A percentile compares a stretch with the other conserved stretches of the same genome.
Evolutionary conservation across 352 stramenopile species (phyloP).

Genomic region (Lagenidium giganteum): DNA sequence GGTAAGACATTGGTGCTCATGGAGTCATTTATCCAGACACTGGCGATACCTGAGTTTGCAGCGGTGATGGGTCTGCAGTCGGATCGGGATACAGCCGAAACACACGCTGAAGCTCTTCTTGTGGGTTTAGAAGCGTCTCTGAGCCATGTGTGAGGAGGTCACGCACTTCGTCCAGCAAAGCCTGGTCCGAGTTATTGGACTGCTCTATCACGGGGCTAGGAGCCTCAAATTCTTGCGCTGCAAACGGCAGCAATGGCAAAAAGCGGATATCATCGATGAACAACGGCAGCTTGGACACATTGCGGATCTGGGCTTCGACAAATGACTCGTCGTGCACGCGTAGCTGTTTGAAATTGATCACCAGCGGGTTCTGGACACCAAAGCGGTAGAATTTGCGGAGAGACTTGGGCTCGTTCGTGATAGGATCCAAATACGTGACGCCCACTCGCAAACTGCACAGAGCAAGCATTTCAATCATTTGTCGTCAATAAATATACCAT

Average conservation of each 20-base stretch:
- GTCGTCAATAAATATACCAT: neutral
- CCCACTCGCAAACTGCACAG: conserved; percentile 42
- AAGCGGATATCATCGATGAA: conserved; percentile 73
- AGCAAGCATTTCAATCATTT: neutral
- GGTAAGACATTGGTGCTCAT: neutral
- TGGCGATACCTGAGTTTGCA: conserved; percentile 32
- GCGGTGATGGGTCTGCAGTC: too few species aligned
- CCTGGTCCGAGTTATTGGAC: conserved; percentile 7
- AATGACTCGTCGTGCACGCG: conserved; percentile 29
- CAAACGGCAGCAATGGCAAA: conserved; percentile 45
- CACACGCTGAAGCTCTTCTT: conserved; percentile 66
- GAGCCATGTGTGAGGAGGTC: conserved; percentile 22
- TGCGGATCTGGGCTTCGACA: conserved; percentile 70
- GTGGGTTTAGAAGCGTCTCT: conserved; percentile 52
- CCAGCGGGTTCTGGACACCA: conserved; percentile 77
- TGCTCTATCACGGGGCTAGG: too few species aligned
- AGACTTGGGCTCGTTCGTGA: conserved; percentile 65
- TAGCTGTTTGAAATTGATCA: conserved; percentile 70
- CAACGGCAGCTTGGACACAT: conserved; percentile 64
- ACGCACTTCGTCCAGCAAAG: neutral
- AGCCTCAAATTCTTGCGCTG: conserved; percentile 27
- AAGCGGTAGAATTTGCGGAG: conserved; percentile 89
- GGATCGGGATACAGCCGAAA: conserved; percentile 45
- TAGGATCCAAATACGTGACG: conserved; percentile 58
- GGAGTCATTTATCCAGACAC: too few species aligned